Evolutionary conservation across 2,329 filamentous ascomycete genomes (phyloP).

Genomic region (Emergomyces orientalis): DNA sequence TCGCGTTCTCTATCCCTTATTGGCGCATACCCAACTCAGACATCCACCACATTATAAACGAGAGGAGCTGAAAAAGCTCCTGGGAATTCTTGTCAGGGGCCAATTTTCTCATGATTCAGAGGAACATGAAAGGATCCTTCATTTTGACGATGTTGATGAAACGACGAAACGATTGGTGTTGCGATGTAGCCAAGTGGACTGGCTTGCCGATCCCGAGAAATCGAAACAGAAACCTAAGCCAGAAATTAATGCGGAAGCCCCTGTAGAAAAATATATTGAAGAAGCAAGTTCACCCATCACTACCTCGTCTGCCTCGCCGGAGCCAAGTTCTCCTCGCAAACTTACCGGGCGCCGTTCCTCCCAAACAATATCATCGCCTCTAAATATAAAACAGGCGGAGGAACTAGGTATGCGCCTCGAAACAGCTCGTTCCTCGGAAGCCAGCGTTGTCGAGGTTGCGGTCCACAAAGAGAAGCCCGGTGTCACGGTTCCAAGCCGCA

Average conservation of each 20-base stretch:
- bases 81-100: slow-evolving; percentile 64
- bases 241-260: slow-evolving; percentile 13
- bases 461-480: slow-evolving; percentile 73
- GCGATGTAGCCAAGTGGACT: slow-evolving; percentile 39
- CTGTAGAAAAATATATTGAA: slow-evolving; percentile 28
- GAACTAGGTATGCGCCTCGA: slow-evolving; percentile 61
- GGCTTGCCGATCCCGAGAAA: slow-evolving; percentile 32
- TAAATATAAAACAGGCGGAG: slow-evolving; percentile 16
- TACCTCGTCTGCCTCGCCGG: slow-evolving; percentile 29
- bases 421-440: slow-evolving; percentile 58
- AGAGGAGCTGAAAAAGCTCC: slow-evolving; percentile 67
- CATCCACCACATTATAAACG: slow-evolving; percentile 85
- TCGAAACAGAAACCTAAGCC: slow-evolving; percentile 18
- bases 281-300: slow-evolving; percentile 27
- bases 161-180: slow-evolving; percentile 41
- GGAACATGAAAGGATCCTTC: slow-evolving; percentile 36
- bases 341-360: slow-evolving; percentile 17
- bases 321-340: slow-evolving; percentile 40
- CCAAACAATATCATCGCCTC: neutral
- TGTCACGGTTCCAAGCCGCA: slow-evolving; percentile 66
- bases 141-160: slow-evolving; percentile 43
- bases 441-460: slow-evolving; percentile 70
- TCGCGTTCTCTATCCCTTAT: slow-evolving; percentile 78
- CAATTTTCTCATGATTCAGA: slow-evolving; percentile 51
- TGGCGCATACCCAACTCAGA: slow-evolving; percentile 84